Evolutionary conservation across 2,329 filamentous ascomycete species (phyloP).

Genomic region (Fusarium nisikadoi): DNA sequence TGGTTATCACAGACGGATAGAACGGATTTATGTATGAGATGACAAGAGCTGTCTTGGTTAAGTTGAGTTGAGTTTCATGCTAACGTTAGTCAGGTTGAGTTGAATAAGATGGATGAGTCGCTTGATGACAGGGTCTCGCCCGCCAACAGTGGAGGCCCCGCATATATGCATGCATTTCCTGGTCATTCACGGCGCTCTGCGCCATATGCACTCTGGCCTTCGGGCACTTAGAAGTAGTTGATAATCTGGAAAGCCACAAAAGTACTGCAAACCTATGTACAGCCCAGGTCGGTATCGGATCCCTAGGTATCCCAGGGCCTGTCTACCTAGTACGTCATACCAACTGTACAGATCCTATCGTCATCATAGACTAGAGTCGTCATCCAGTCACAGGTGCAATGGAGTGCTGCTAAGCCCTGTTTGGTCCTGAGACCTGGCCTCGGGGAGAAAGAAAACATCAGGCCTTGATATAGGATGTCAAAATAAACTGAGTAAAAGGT

Average conservation of each 20-base stretch:
- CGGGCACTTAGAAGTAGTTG: too few relatives aligned
- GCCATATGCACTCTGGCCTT: too few relatives aligned
- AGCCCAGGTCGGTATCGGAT: too few relatives aligned
- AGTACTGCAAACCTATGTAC: too few relatives aligned
- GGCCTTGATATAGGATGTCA: too few relatives aligned
- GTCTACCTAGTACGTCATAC: neutral
- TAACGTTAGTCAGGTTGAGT: neutral
- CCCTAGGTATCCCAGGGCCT: too few relatives aligned
- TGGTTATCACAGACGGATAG: neutral
- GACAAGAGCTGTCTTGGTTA: neutral
- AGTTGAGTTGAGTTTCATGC: neutral
- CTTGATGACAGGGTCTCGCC: slow-evolving; percentile 13
- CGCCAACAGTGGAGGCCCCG: slow-evolving; percentile 22
- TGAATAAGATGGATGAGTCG: neutral
- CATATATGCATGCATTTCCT: too few relatives aligned
- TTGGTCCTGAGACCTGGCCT: slow-evolving; percentile 8
- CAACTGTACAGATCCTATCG: neutral
- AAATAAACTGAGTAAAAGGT: too few relatives aligned
- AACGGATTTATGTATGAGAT: neutral
- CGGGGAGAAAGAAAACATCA: too few relatives aligned
- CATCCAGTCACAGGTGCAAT: slow-evolving; percentile 25
- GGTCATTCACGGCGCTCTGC: too few relatives aligned
- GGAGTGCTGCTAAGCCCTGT: slow-evolving; percentile 19
- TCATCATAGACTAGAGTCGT: slow-evolving; percentile 32
- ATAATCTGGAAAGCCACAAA: too few relatives aligned